Base-by-base conservation (phyloP, 805 yeast genomes). In the Metschnikowia colocasiae region DNA sequence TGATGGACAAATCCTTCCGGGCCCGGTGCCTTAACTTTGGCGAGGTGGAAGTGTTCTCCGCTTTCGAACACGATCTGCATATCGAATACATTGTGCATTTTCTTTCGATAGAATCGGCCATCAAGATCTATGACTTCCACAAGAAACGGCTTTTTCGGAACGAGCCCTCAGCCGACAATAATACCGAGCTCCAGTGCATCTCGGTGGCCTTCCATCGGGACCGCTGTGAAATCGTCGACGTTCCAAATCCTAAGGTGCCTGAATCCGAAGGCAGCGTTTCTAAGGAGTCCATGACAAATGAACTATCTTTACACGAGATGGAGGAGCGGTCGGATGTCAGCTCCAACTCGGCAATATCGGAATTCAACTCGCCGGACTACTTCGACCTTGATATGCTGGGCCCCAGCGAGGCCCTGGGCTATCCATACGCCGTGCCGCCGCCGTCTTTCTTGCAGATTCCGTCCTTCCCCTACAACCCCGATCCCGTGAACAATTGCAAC, bases 41-140 rank as follows among this genome's bases (percentile, higher is more conserved):
- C 15, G 65, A 64, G 0, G 57, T 76, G 27, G 79, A 75, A 45
- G 62, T 63, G 22, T 56, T 73, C 46, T 48, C 46, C 9, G 44
- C 33, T 15, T 29, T 38, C 19, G 55, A 47, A 13, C 38, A 36
- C 8, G 38, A 20, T 27, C 31, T n/a, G 42, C 53, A 48, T 38
- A 27, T 56, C 16, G 56, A 50, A 40, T 55, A 48, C 3, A 19
- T 53, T 49, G 59, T 68, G 23, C 73, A 76, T 55, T 78, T 71
- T 54, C 69, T 74, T 3, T 68, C 77, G 23, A 74, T 77, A 29
- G 74, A 74, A 40, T 55, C 74, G 8, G 76, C 81, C 13, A 72
- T 76, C 43, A 71, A 70, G 49, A 64, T 73, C 38, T 73, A 68
- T 42, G 75, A 75, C 54, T 68, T 64, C 36, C 56, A 48, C 43